Evolutionary conservation across 2,329 filamentous ascomycete genomes (phyloP).

Genomic region (Colletotrichum cereale): DNA sequence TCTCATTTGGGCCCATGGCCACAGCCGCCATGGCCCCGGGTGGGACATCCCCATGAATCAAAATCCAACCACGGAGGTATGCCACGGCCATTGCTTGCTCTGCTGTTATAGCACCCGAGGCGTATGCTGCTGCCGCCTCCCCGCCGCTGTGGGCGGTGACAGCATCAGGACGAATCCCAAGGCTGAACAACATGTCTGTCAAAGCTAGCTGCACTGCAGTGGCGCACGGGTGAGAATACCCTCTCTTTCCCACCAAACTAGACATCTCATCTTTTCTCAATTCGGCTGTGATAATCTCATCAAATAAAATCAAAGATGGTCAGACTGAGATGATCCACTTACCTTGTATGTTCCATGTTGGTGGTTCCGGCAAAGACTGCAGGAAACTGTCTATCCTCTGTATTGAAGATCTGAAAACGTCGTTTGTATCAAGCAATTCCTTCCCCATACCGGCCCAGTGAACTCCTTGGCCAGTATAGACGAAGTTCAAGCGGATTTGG

Average conservation of each 20-base stretch:
- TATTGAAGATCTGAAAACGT: slow-evolving; percentile 35
- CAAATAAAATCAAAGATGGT: too few species aligned
- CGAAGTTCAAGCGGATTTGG: slow-evolving; percentile 28
- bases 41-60: slow-evolving; percentile 42
- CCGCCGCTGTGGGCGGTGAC: slow-evolving; percentile 59
- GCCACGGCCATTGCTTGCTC: slow-evolving; percentile 53
- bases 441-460: slow-evolving; percentile 42
- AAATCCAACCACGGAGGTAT: slow-evolving; percentile 53
- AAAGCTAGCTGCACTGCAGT: slow-evolving; percentile 56
- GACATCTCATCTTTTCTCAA: slow-evolving; percentile 25
- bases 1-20: slow-evolving; percentile 50
- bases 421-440: slow-evolving; percentile 24
- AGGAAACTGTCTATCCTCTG: slow-evolving; percentile 35
- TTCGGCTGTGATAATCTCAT: too few species aligned
- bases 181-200: slow-evolving; percentile 51
- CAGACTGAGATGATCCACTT: too few species aligned
- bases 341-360: too few species aligned
- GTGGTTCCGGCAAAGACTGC: slow-evolving; percentile 18
- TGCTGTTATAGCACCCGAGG: slow-evolving; percentile 51
- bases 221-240: slow-evolving; percentile 46
- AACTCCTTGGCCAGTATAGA: slow-evolving; percentile 41
- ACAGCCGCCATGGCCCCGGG: slow-evolving; percentile 56
- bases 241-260: slow-evolving; percentile 44
- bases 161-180: slow-evolving; percentile 49
- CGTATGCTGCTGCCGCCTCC: slow-evolving; percentile 60